phyloP scores from a whole-genome alignment of 1,284 basidiomycete genomes.

The Leccinum insolens region DNA sequence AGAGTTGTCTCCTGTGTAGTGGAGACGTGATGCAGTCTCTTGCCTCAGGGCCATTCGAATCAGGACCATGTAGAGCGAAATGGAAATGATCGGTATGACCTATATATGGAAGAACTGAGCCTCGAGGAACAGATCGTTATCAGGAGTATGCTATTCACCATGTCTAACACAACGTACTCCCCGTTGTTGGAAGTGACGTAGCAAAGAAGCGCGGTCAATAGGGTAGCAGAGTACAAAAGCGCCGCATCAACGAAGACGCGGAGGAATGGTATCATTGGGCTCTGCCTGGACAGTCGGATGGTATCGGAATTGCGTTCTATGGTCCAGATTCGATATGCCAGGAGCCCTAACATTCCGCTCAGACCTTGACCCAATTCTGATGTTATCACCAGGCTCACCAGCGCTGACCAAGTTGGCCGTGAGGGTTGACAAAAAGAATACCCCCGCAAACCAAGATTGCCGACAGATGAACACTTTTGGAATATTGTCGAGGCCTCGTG shows the following conservation, averaged over 20 bases:
- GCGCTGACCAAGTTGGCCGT: slow-evolving; percentile 36
- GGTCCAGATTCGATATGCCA: slow-evolving; percentile 22
- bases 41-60: slow-evolving; percentile 8
- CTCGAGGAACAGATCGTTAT: slow-evolving; percentile 3
- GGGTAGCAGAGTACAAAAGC: slow-evolving; percentile 35
- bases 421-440: slow-evolving; percentile 34
- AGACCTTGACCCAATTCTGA: neutral
- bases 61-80: slow-evolving; percentile 9
- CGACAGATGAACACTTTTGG: slow-evolving; percentile 26
- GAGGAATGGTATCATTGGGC: slow-evolving; percentile 24
- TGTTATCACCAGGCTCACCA: slow-evolving; percentile 18
- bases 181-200: slow-evolving; percentile 35
- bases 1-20: neutral
- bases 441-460: slow-evolving; percentile 32
- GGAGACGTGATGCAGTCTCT: neutral
- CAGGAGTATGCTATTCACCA: slow-evolving; percentile 23
- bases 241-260: slow-evolving; percentile 38
- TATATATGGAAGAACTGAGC: neutral
- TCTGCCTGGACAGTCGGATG: neutral
- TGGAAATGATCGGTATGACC: neutral
- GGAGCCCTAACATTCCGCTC: slow-evolving; percentile 9
- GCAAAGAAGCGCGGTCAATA: slow-evolving; percentile 35
- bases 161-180: slow-evolving; percentile 37
- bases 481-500: slow-evolving; percentile 16
- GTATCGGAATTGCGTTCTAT: slow-evolving; percentile 7